phyloP scores from a whole-genome alignment of 495 filamentous ascomycete species.

The Talaromyces proteolyticus region DNA sequence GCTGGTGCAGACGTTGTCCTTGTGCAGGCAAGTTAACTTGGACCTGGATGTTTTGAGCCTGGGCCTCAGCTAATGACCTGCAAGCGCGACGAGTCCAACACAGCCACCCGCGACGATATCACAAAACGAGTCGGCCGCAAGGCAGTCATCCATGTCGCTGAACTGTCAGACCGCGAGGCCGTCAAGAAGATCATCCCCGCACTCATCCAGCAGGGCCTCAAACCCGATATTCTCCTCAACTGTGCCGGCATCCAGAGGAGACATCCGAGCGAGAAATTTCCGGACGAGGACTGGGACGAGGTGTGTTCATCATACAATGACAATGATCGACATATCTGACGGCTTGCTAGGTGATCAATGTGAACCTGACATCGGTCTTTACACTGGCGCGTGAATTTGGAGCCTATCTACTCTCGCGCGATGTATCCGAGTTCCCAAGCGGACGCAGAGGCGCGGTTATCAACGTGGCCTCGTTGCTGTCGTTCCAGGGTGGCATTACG shows the following conservation, averaged over 20 bases:
- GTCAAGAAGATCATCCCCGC: constrained; percentile 57
- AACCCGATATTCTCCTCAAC: constrained; percentile 71
- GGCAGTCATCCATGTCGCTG: constrained; percentile 62
- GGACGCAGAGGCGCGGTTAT: constrained; percentile 71
- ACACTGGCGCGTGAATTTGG: constrained; percentile 78
- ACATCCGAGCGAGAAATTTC: constrained; percentile 72
- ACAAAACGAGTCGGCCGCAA: constrained; percentile 63
- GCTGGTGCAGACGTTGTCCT: constrained; percentile 79
- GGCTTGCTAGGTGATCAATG: constrained; percentile 60
- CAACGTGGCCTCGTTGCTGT: constrained; percentile 78
- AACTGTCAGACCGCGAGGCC: constrained; percentile 57
- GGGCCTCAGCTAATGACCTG: background rate
- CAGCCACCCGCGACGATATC: constrained; percentile 51
- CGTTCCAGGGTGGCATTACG: constrained; percentile 87
- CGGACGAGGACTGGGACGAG: constrained; percentile 76
- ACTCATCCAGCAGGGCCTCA: constrained; percentile 52
- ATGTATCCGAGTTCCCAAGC: constrained; percentile 38
- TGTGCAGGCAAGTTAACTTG: constrained; percentile 31
- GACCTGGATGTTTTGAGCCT: background rate
- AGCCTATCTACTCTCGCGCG: constrained; percentile 68
- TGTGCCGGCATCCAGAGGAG: constrained; percentile 82
- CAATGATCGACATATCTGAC: background rate
- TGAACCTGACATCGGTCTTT: constrained; percentile 82
- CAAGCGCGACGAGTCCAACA: constrained; percentile 61
- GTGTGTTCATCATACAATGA: constrained; percentile 21